Percentiles rank a stretch among this genome's conserved stretches.
Evolutionary conservation across 352 stramenopile species (phyloP).

Genomic region (Phytophthora pistaciae): DNA sequence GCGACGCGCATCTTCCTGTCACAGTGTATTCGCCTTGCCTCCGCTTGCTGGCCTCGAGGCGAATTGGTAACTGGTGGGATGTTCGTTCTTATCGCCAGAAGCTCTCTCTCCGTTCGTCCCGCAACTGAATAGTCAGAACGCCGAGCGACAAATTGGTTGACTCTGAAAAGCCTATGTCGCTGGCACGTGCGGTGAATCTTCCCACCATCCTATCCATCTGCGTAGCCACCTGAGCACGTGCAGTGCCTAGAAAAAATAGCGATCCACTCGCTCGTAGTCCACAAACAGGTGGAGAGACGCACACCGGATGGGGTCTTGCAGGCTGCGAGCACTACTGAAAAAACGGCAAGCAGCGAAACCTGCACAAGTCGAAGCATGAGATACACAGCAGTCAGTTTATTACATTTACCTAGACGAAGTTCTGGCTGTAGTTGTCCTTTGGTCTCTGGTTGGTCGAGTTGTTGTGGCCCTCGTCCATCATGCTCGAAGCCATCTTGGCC

Average conservation of each 20-base stretch:
- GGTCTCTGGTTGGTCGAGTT: constrained; percentile 31
- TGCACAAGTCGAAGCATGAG: constrained; percentile 8
- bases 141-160: constrained; percentile 10
- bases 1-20: constrained; percentile 21
- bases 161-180: constrained; percentile 6
- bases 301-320: constrained; percentile 12
- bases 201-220: constrained; percentile 20
- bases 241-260: constrained; percentile 11
- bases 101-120: constrained; percentile 1
- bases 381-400: constrained; percentile 31
- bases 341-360: constrained; percentile 6
- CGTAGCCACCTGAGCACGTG: constrained; percentile 10
- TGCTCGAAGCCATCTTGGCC: constrained; percentile 37
- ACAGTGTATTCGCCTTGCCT: constrained; percentile 16
- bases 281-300: constrained; percentile 29
- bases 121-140: constrained; percentile 22
- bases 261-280: background rate
- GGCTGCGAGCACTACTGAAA: constrained; percentile 5
- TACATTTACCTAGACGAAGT: constrained; percentile 59
- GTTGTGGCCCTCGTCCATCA: constrained; percentile 25
- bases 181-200: constrained; percentile 35
- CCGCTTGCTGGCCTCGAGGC: background rate
- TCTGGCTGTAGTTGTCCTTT: constrained; percentile 69
- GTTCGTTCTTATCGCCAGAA: background rate
- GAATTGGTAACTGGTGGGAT: constrained; percentile 17